These are phyloP conservation scores for Quercus tomentella DNA, from an alignment of 331 rosid genomes.

Conservation along the genomic window DNA sequence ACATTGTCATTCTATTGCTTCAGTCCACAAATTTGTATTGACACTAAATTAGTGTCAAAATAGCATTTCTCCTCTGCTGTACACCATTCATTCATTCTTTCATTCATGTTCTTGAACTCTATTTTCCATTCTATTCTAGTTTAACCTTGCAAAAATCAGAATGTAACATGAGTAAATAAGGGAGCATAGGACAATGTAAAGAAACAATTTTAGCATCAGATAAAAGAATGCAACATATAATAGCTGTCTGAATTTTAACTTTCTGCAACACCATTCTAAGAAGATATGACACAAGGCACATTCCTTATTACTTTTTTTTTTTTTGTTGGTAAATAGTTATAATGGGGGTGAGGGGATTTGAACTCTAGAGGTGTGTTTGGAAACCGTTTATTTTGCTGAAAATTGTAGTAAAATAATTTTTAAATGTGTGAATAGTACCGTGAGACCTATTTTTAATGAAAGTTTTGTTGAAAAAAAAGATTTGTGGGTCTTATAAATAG, in stretches of 20 bases:
- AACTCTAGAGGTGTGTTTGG: no score
- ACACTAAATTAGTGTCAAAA: slow-evolving; percentile 32
- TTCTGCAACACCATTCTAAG: background rate
- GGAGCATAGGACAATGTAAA: background rate
- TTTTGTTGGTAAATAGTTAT: no score
- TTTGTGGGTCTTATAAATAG: no score
- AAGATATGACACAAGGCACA: background rate
- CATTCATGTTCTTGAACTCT: slow-evolving; percentile 15
- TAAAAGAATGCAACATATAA: background rate
- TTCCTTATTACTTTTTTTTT: no score
- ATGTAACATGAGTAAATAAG: background rate
- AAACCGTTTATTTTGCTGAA: no score
- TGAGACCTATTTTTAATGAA: no score
- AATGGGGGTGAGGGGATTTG: no score
- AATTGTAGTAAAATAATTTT: no score
- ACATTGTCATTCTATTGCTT: slow-evolving; percentile 8
- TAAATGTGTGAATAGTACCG: no score
- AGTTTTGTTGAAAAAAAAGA: no score
- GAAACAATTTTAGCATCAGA: background rate
- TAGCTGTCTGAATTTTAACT: background rate
- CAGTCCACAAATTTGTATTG: slow-evolving; percentile 13
- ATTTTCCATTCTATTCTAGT: slow-evolving; percentile 4
- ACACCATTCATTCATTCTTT: slow-evolving; percentile 5
- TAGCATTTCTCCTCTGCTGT: slow-evolving; percentile 23
- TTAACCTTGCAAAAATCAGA: slow-evolving; percentile 27